These are phyloP conservation scores for Mycosarcoma mackinlayi DNA, from an alignment of 1,284 basidiomycete genomes.

Conservation along the genomic window DNA sequence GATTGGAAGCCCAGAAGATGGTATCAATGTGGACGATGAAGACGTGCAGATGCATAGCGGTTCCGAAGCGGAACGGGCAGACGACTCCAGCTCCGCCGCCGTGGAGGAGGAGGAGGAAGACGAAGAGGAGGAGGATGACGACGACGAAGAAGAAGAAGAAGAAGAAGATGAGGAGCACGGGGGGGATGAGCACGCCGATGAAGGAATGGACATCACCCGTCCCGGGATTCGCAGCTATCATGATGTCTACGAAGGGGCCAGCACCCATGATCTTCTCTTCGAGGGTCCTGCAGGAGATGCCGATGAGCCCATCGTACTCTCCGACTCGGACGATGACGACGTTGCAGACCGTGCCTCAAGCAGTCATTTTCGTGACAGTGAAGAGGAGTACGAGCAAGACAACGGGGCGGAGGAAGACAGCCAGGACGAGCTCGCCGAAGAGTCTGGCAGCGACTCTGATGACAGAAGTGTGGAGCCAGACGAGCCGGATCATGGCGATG, in stretches of 20 bases:
- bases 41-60: conserved; percentile 8
- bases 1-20: conserved; percentile 4
- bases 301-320: conserved; percentile 46
- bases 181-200: conserved; percentile 9
- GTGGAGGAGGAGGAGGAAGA: background rate
- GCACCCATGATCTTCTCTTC: conserved; percentile 21
- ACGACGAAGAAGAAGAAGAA: background rate
- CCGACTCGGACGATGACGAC: conserved; percentile 36
- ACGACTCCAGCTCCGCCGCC: background rate
- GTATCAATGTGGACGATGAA: background rate
- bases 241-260: conserved; percentile 11
- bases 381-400: conserved; percentile 8
- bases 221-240: conserved; percentile 3
- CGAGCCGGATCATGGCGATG: background rate
- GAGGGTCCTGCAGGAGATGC: conserved; percentile 38
- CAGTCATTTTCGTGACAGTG: background rate
- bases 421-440: conserved; percentile 10
- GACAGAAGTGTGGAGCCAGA: background rate
- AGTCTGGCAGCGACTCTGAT: conserved; percentile 2
- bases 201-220: conserved; percentile 4
- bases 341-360: background rate
- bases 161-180: conserved; percentile 6
- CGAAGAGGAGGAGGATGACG: conserved; percentile 1
- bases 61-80: background rate
- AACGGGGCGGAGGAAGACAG: conserved; percentile 6